These are phyloP conservation scores for Cercospora sp. DNA, from an alignment of 2,329 filamentous ascomycete species.

Conservation along the genomic window DNA sequence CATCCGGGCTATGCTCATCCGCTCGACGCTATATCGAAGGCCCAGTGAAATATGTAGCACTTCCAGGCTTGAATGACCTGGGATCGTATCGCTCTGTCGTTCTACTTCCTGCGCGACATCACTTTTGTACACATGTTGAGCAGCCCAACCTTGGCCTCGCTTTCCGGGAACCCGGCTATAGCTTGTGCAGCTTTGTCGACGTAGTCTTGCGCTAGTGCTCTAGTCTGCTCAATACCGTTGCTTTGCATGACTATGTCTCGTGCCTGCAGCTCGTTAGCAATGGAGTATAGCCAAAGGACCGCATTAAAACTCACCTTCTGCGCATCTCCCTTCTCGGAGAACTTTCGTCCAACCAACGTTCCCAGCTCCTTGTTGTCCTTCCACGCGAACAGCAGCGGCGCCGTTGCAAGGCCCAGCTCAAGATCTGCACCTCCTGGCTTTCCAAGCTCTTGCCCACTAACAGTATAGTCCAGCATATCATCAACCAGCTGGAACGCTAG, in stretches of 20 bases:
- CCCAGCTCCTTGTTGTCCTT: constrained; percentile 75
- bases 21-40: neutral
- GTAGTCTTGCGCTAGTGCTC: constrained; percentile 86
- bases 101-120: constrained; percentile 78
- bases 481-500: constrained; percentile 96
- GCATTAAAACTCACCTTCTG: constrained; percentile 63
- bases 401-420: constrained; percentile 89
- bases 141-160: constrained; percentile 87
- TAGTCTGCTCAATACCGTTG: constrained; percentile 87
- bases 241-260: constrained; percentile 79
- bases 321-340: constrained; percentile 79
- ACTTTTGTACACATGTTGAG: constrained; percentile 94
- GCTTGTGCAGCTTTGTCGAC: constrained; percentile 82
- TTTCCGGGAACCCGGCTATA: constrained; percentile 84
- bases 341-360: constrained; percentile 86
- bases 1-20: neutral
- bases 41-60: neutral
- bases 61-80: neutral
- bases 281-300: neutral
- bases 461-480: constrained; percentile 96
- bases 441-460: constrained; percentile 78
- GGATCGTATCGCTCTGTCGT: neutral
- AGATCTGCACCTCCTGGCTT: constrained; percentile 95
- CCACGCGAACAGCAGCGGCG: constrained; percentile 94
- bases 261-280: constrained; percentile 59